A percentile compares a stretch with the other conserved stretches of the same genome.
phyloP scores from a whole-genome alignment of 805 yeast genomes.

The Teunomyces aglyptinius region DNA sequence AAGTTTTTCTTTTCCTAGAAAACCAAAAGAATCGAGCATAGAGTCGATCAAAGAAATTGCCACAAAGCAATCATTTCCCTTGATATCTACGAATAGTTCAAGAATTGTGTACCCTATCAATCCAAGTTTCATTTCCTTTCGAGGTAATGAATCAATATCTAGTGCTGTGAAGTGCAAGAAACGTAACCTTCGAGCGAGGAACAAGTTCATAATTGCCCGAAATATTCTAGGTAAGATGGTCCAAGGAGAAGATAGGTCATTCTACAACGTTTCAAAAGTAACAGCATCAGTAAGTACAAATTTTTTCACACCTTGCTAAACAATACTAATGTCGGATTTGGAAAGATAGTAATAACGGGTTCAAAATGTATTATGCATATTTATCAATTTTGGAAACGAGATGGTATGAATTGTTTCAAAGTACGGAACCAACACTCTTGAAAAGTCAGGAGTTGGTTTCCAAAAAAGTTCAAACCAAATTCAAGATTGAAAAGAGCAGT shows the following conservation, averaged over 20 bases:
- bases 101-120: not conserved
- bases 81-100: not conserved
- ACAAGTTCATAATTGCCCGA: conserved; percentile 21
- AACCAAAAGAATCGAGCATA: not conserved
- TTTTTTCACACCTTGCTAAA: not conserved
- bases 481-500: not conserved
- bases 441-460: conserved; percentile 1
- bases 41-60: not conserved
- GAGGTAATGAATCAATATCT: not conserved
- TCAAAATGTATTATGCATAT: conserved; percentile 16
- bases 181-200: conserved; percentile 11
- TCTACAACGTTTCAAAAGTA: conserved; percentile 14
- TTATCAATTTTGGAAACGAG: conserved; percentile 11
- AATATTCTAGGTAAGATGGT: conserved; percentile 14
- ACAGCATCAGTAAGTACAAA: conserved; percentile 4
- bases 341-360: conserved; percentile 11
- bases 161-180: not conserved
- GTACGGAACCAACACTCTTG: not conserved
- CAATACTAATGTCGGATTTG: conserved; percentile 18
- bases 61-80: not conserved
- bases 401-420: conserved; percentile 4
- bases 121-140: not conserved
- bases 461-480: not conserved
- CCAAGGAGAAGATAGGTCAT: conserved; percentile 5
- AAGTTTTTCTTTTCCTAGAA: not conserved